A percentile compares a stretch with the other conserved stretches of the same genome.
These are phyloP conservation scores for Phaeotremella fagi DNA, from an alignment of 768 basidiomycete species.

Conservation along the genomic window DNA sequence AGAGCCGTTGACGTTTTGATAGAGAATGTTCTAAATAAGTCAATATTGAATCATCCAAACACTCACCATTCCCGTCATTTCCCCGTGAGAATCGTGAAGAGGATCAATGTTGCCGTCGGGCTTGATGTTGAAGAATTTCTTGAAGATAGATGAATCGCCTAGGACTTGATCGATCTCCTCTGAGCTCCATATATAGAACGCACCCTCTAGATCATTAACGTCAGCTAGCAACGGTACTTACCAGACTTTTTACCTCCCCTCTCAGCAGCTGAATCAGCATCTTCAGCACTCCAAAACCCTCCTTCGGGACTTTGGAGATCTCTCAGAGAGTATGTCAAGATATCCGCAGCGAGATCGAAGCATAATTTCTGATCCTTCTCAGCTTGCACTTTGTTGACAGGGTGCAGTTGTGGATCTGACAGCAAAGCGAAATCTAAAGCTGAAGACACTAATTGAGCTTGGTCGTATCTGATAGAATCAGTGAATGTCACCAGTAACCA, in stretches of 20 bases:
- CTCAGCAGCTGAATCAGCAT: slow-evolving; percentile 50
- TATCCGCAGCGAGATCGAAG: slow-evolving; percentile 45
- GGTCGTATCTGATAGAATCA: slow-evolving; percentile 43
- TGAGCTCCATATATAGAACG: slow-evolving; percentile 51
- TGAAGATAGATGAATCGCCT: slow-evolving; percentile 43
- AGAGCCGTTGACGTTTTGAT: slow-evolving; percentile 16
- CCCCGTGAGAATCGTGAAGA: slow-evolving; percentile 49
- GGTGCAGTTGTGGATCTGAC: slow-evolving; percentile 16
- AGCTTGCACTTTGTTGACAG: background rate
- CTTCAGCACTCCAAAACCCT: slow-evolving; percentile 51
- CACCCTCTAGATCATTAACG: slow-evolving; percentile 46
- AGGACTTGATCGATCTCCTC: slow-evolving; percentile 47
- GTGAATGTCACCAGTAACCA: slow-evolving; percentile 1
- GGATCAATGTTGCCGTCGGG: slow-evolving; percentile 50
- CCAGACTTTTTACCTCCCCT: slow-evolving; percentile 40
- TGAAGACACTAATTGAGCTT: slow-evolving; percentile 50
- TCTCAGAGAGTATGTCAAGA: slow-evolving; percentile 47
- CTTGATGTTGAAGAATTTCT: slow-evolving; percentile 48
- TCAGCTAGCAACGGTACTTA: slow-evolving; percentile 2
- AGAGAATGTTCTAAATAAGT: slow-evolving; percentile 33
- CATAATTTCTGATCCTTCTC: slow-evolving; percentile 20
- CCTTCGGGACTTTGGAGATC: slow-evolving; percentile 48
- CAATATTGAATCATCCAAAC: background rate
- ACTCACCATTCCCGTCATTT: slow-evolving; percentile 47
- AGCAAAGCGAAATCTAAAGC: slow-evolving; percentile 28